Percentiles rank a stretch among this genome's conserved stretches.
Evolutionary conservation across 1,284 basidiomycete species (phyloP).

Genomic region (Ceratobasidium papillatum): DNA sequence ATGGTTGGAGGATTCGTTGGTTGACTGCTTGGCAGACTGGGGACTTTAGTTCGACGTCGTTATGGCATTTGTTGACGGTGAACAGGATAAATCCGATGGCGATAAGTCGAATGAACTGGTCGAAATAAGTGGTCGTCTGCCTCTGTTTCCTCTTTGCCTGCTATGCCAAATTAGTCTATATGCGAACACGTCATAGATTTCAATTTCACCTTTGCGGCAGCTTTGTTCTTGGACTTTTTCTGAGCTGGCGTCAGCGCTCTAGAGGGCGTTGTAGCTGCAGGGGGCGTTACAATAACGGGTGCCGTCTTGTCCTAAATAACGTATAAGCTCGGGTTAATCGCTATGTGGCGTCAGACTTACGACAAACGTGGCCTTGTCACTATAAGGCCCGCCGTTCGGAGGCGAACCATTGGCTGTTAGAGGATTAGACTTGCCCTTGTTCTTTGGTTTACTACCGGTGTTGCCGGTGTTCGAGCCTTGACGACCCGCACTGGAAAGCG

Average conservation of each 20-base stretch:
- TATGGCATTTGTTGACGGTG: slow-evolving; percentile 27
- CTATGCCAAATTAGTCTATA: not conserved
- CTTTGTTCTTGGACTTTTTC: slow-evolving; percentile 45
- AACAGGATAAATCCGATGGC: slow-evolving; percentile 30
- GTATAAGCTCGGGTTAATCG: not conserved
- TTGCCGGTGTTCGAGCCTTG: not conserved
- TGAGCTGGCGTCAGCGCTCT: slow-evolving; percentile 48
- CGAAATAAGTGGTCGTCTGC: slow-evolving; percentile 30
- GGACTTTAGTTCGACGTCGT: slow-evolving; percentile 32
- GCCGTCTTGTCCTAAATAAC: not conserved
- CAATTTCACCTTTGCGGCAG: slow-evolving; percentile 33
- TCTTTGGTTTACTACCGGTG: slow-evolving; percentile 8
- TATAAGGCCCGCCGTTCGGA: slow-evolving; percentile 9
- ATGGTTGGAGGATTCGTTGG: slow-evolving; percentile 31
- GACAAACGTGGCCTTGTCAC: slow-evolving; percentile 10
- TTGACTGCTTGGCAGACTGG: slow-evolving; percentile 35
- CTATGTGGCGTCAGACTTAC: slow-evolving; percentile 1
- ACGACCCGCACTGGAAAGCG: slow-evolving; percentile 19
- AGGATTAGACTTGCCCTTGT: slow-evolving; percentile 2
- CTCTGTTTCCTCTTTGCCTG: slow-evolving; percentile 5
- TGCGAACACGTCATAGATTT: not conserved
- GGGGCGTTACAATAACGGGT: not conserved
- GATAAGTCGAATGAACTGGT: slow-evolving; percentile 21
- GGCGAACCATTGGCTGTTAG: not conserved
- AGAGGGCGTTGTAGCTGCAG: not conserved